phyloP scores from a whole-genome alignment of 108 stramenopile genomes.

The Cyclostephanos invisitatus region DNA sequence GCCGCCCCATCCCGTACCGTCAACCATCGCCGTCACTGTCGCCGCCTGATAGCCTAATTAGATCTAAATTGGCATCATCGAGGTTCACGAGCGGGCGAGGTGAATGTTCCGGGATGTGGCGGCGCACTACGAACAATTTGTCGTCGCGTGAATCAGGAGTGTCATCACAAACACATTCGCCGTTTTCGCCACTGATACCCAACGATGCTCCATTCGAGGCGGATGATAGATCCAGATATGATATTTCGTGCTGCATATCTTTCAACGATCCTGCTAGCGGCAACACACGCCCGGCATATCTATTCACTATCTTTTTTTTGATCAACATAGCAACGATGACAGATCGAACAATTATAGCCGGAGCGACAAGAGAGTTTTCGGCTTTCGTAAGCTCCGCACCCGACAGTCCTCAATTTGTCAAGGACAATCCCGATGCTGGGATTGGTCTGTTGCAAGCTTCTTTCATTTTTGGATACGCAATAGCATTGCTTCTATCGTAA shows the following conservation, averaged over 20 bases:
- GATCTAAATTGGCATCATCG: too few species aligned
- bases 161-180: too few species aligned
- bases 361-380: slow-evolving; percentile 46
- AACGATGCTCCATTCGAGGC: too few species aligned
- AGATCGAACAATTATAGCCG: slow-evolving; percentile 52
- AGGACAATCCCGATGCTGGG: slow-evolving; percentile 45
- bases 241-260: slow-evolving; percentile 19
- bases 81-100: too few species aligned
- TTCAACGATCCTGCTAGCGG: slow-evolving; percentile 18
- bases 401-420: slow-evolving; percentile 34
- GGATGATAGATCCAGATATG: too few species aligned
- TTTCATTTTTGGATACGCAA: slow-evolving; percentile 43
- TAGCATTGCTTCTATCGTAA: slow-evolving; percentile 21
- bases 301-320: slow-evolving; percentile 44
- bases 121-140: too few species aligned
- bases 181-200: too few species aligned
- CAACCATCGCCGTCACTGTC: too few species aligned
- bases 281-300: slow-evolving; percentile 47
- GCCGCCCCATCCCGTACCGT: too few species aligned
- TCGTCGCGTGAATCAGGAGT: too few species aligned
- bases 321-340: slow-evolving; percentile 47
- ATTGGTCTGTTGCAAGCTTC: slow-evolving; percentile 45
- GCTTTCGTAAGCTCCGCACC: slow-evolving; percentile 29
- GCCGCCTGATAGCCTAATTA: too few species aligned
- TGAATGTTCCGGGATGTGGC: too few species aligned